A percentile compares a stretch with the other conserved stretches of the same genome.
phyloP scores from a whole-genome alignment of 1,284 basidiomycete genomes.

The Uromyces viciae-fabae region DNA sequence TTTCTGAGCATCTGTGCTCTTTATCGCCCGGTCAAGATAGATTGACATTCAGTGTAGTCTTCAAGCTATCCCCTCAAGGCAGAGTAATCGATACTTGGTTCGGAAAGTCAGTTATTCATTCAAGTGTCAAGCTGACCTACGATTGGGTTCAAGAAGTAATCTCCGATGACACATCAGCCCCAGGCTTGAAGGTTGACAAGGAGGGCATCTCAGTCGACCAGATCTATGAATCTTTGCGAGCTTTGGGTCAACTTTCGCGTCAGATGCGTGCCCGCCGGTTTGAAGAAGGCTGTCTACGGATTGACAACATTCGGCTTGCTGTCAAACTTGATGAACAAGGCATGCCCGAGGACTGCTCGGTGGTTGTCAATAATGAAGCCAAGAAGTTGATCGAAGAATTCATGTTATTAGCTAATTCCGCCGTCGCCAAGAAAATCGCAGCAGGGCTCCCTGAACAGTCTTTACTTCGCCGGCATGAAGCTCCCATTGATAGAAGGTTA shows the following conservation, averaged over 20 bases:
- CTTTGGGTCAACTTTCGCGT: constrained; percentile 62
- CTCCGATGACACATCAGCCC: constrained; percentile 57
- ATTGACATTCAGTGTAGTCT: constrained; percentile 80
- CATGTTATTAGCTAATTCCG: constrained; percentile 85
- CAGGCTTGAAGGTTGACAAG: constrained; percentile 26
- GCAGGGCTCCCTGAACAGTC: constrained; percentile 91
- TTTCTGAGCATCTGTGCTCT: constrained; percentile 89
- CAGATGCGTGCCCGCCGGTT: constrained; percentile 72
- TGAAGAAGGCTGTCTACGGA: constrained; percentile 73
- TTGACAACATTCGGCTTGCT: constrained; percentile 68
- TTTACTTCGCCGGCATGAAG: constrained; percentile 86
- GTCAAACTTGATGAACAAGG: constrained; percentile 80
- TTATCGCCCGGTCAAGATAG: constrained; percentile 80
- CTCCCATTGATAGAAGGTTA: constrained; percentile 81
- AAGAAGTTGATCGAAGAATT: constrained; percentile 89
- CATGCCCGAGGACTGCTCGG: constrained; percentile 73
- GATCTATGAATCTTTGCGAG: constrained; percentile 14
- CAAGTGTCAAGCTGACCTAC: constrained; percentile 68
- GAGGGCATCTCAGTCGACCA: constrained; percentile 8
- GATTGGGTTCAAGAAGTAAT: constrained; percentile 77
- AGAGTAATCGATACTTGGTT: constrained; percentile 83
- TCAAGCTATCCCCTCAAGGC: constrained; percentile 79
- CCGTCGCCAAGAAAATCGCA: constrained; percentile 87
- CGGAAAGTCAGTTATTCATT: constrained; percentile 89
- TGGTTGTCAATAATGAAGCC: constrained; percentile 67